Conservation (phyloP, 1,284 basidiomycete genomes). For the Cutaneotrichosporon dermatis region DNA sequence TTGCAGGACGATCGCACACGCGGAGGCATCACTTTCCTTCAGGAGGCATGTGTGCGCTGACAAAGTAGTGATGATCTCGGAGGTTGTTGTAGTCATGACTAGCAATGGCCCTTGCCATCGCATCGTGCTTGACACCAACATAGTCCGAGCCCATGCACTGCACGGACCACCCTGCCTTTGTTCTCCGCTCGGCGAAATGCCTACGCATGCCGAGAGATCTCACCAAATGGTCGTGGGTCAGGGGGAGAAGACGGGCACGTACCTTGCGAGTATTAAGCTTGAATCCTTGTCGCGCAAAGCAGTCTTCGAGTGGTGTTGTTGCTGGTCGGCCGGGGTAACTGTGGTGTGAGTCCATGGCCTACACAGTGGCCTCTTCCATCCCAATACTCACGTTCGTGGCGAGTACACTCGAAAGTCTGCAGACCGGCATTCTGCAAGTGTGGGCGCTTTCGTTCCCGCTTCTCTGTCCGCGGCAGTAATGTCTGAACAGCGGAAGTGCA, state of each 20-base stretch:
- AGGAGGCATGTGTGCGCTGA: no score
- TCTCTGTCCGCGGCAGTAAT: constrained; percentile 22
- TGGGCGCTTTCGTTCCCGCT: constrained; percentile 15
- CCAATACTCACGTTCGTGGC: constrained; percentile 35
- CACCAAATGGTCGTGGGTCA: background rate
- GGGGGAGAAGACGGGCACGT: background rate
- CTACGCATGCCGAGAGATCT: background rate
- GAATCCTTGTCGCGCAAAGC: constrained; percentile 44
- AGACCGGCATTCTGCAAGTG: constrained; percentile 26
- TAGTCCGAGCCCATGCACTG: no score
- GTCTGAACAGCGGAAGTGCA: constrained; percentile 39
- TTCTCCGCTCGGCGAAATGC: background rate
- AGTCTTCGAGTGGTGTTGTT: constrained; percentile 39
- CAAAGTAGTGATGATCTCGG: no score
- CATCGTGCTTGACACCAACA: no score
- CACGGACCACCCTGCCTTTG: no score
- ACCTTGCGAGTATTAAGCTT: constrained; percentile 47
- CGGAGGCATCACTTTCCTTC: no score
- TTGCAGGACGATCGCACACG: no score
- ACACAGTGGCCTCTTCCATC: background rate
- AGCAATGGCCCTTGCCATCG: no score
- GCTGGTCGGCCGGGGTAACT: constrained; percentile 43
- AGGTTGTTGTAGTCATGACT: no score
- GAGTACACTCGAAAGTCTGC: constrained; percentile 40
- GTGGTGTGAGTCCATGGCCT: background rate